A percentile compares a stretch with the other conserved stretches of the same genome.
phyloP scores from a whole-genome alignment of 2,329 filamentous ascomycete genomes.

The Colletotrichum higginsianum region DNA sequence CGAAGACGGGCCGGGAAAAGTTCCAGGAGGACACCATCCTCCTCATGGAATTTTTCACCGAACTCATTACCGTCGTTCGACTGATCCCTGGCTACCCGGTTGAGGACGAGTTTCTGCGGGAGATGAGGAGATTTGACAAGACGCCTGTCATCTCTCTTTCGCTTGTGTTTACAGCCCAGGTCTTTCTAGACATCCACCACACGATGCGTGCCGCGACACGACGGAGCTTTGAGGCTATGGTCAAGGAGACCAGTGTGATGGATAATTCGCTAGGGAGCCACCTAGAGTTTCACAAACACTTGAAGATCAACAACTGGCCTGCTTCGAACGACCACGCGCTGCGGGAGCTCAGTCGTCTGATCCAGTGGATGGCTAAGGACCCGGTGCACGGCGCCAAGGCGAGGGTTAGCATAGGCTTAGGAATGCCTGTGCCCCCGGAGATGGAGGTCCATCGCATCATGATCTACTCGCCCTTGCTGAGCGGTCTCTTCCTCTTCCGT shows the following conservation, averaged over 20 bases:
- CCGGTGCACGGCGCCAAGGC: not conserved
- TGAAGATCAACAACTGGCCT: not conserved
- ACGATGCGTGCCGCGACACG: not conserved
- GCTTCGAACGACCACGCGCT: not conserved
- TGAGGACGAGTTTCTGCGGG: not conserved
- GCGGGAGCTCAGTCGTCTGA: not conserved
- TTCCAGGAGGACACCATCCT: not conserved
- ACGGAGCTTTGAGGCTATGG: not conserved
- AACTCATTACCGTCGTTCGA: not conserved
- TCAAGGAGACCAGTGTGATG: not conserved
- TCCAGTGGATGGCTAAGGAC: not conserved
- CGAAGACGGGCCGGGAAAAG: not conserved
- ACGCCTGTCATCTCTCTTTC: not conserved
- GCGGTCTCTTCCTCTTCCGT: not conserved
- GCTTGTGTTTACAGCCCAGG: not conserved
- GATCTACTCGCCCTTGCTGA: not conserved
- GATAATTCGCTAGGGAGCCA: not conserved
- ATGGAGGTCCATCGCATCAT: not conserved
- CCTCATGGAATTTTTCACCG: not conserved
- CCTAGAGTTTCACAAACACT: not conserved
- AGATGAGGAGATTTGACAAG: not conserved
- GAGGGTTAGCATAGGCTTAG: accelerated
- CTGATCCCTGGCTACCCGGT: not conserved
- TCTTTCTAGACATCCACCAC: not conserved
- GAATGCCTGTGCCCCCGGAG: not conserved